phyloP scores from a whole-genome alignment of 2,329 filamentous ascomycete genomes.

The Tympanopsis confertula region DNA sequence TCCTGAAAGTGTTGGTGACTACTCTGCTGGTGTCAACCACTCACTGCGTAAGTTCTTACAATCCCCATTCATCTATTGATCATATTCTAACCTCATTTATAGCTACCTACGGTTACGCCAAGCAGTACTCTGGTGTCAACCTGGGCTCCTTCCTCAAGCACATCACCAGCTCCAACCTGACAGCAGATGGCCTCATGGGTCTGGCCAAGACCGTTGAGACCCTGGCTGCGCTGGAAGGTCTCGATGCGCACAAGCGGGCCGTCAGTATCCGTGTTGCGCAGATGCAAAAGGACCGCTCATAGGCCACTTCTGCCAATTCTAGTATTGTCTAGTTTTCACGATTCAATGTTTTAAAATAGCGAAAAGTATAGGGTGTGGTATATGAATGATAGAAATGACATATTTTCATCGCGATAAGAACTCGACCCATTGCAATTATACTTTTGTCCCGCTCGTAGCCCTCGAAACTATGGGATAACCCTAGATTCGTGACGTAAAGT shows the following conservation, averaged over 20 bases:
- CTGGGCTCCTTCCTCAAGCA: conserved; percentile 93
- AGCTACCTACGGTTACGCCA: conserved; percentile 96
- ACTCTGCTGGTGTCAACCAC: conserved; percentile 96
- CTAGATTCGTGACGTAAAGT: no score
- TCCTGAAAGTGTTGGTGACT: conserved; percentile 93
- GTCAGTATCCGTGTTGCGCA: conserved; percentile 71
- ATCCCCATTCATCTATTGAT: not conserved
- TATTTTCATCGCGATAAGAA: no score
- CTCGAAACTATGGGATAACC: no score
- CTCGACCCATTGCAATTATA: no score
- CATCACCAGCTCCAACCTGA: conserved; percentile 89
- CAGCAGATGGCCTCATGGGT: conserved; percentile 71
- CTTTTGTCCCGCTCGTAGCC: no score
- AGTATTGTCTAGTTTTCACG: conserved; percentile 1
- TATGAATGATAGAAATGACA: no score
- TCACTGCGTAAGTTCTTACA: conserved; percentile 66
- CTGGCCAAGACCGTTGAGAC: conserved; percentile 88
- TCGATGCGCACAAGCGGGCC: conserved; percentile 85
- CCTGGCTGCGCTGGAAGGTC: conserved; percentile 81
- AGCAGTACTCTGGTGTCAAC: conserved; percentile 97
- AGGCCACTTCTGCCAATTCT: no score
- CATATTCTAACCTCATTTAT: conserved; percentile 3
- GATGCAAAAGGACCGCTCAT: conserved; percentile 35
- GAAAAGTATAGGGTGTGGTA: conserved; percentile 1
- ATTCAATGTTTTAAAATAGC: not conserved